Conservation (phyloP, 2,329 filamentous ascomycete species). For the Parafenestella ontariensis region DNA sequence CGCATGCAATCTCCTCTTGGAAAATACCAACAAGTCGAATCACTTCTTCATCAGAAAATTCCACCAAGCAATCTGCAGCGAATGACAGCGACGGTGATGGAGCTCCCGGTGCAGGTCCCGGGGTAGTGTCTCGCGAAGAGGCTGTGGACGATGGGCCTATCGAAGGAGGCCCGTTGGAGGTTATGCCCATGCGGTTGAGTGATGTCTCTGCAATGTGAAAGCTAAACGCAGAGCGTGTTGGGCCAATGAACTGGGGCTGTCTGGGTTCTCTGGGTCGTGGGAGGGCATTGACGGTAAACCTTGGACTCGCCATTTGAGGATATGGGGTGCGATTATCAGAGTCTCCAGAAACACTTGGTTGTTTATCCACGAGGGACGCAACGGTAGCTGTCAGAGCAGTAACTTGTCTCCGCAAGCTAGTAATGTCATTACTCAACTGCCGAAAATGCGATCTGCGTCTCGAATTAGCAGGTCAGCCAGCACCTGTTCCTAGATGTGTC, state of each 20-base stretch:
- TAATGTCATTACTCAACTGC: slow-evolving; percentile 19
- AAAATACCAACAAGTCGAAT: slow-evolving; percentile 21
- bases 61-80: slow-evolving; percentile 7
- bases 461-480: background rate
- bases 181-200: slow-evolving; percentile 21
- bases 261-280: slow-evolving; percentile 10
- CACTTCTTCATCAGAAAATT: slow-evolving; percentile 15
- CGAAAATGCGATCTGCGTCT: slow-evolving; percentile 7
- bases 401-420: slow-evolving; percentile 20
- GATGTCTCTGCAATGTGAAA: slow-evolving; percentile 29
- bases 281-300: slow-evolving; percentile 5
- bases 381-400: slow-evolving; percentile 15
- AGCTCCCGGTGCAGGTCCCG: slow-evolving; percentile 4
- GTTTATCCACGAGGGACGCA: slow-evolving; percentile 7
- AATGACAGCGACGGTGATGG: background rate
- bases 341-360: background rate
- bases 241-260: slow-evolving; percentile 27
- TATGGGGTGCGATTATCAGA: slow-evolving; percentile 3
- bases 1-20: slow-evolving; percentile 23
- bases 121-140: slow-evolving; percentile 17
- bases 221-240: slow-evolving; percentile 27
- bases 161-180: slow-evolving; percentile 2
- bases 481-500: background rate
- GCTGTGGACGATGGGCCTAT: slow-evolving; percentile 7
- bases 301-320: slow-evolving; percentile 10